Percentiles rank a stretch among this genome's conserved stretches.
These are phyloP conservation scores for Auriculariales sp. DNA, from an alignment of 768 basidiomycete genomes.

Conservation along the genomic window DNA sequence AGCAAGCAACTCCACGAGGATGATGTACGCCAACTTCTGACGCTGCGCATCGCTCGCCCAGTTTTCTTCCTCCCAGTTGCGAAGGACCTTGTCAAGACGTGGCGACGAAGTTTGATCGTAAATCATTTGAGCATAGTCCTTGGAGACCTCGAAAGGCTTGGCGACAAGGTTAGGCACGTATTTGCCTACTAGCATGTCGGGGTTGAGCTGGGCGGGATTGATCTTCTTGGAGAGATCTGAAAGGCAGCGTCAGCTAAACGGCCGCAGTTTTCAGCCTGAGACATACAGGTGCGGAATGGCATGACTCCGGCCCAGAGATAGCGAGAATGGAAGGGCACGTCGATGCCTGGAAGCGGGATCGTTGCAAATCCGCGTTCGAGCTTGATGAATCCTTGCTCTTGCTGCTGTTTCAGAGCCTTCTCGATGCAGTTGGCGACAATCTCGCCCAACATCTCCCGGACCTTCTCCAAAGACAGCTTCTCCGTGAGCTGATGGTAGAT, in stretches of 20 bases:
- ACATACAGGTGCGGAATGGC: constrained; percentile 91
- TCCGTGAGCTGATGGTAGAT: constrained; percentile 52
- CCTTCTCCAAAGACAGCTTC: constrained; percentile 77
- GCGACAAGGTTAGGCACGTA: constrained; percentile 97
- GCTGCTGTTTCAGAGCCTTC: constrained; percentile 63
- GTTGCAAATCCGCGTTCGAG: constrained; percentile 96
- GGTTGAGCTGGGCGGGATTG: constrained; percentile 78
- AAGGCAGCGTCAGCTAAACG: constrained; percentile 1
- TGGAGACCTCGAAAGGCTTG: constrained; percentile 68
- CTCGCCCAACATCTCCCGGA: constrained; percentile 89
- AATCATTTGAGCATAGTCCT: constrained; percentile 84
- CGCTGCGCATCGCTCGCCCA: constrained; percentile 76
- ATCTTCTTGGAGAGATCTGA: constrained; percentile 96
- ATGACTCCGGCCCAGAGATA: constrained; percentile 98
- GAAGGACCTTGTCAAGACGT: constrained; percentile 86
- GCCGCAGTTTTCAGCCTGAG: not conserved
- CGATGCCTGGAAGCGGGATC: constrained; percentile 90
- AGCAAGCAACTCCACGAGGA: constrained; percentile 90
- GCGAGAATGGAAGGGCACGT: constrained; percentile 98
- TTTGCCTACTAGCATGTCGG: constrained; percentile 85
- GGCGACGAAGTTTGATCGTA: constrained; percentile 96
- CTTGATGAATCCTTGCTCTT: constrained; percentile 75
- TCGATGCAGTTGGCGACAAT: constrained; percentile 76
- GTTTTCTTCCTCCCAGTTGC: constrained; percentile 80
- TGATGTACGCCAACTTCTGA: constrained; percentile 88